These are phyloP conservation scores for Coemansia erecta DNA, from an alignment of 192 early-diverging fungal species.

Conservation along the genomic window DNA sequence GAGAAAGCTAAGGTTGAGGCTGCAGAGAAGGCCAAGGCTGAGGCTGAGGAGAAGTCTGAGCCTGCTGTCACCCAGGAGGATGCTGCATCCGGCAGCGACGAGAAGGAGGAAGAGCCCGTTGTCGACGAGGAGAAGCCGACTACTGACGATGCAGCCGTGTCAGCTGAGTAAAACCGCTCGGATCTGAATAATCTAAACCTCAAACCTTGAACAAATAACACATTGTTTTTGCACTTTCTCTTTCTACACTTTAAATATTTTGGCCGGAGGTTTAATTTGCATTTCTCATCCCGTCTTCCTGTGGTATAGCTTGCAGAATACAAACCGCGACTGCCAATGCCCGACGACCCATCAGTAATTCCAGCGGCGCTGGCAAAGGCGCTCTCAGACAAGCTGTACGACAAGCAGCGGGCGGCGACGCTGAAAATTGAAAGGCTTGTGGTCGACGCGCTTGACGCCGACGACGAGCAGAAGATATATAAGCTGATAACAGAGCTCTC, in stretches of 20 bases:
- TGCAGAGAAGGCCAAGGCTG: background rate
- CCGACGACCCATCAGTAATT: slow-evolving; percentile 21
- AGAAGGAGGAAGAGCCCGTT: background rate
- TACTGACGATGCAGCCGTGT: background rate
- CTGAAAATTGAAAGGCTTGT: slow-evolving; percentile 89
- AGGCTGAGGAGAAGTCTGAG: background rate
- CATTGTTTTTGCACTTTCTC: no score
- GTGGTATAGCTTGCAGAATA: no score
- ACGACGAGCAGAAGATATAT: slow-evolving; percentile 62
- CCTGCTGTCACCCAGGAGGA: background rate
- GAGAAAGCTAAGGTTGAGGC: background rate
- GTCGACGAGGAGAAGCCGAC: background rate
- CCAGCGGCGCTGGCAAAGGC: slow-evolving; percentile 61
- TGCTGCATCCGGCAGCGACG: no score
- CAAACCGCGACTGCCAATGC: background rate
- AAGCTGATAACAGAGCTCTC: slow-evolving; percentile 75
- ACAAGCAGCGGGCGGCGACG: slow-evolving; percentile 89
- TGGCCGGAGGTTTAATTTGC: no score
- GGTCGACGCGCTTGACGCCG: slow-evolving; percentile 56
- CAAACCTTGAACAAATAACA: no score
- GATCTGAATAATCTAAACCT: no score
- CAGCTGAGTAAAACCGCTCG: background rate
- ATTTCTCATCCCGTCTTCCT: no score
- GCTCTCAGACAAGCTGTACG: slow-evolving; percentile 87
- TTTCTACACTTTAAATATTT: no score